Percentiles rank a stretch among this genome's conserved stretches.
Evolutionary conservation across 306 rosid genomes (phyloP).

Genomic region (Rosa chinensis): DNA sequence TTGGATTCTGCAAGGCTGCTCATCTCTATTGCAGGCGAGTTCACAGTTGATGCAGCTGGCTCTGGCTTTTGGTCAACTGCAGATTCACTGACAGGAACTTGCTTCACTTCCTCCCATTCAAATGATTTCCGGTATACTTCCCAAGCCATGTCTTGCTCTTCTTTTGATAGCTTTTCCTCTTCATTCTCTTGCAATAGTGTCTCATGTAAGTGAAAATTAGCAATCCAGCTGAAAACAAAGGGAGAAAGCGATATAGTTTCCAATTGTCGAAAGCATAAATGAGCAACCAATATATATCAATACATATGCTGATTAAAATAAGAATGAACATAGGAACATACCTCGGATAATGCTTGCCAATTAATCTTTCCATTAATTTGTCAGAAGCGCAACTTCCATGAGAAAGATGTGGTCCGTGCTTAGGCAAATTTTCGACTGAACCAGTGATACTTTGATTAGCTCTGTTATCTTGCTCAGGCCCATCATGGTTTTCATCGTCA

Average conservation of each 20-base stretch:
- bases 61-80: conserved; percentile 46
- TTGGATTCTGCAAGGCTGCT: conserved; percentile 28
- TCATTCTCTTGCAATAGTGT: conserved; percentile 88
- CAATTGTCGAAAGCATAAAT: neutral
- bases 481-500: conserved; percentile 86
- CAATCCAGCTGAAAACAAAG: conserved; percentile 70
- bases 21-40: conserved; percentile 32
- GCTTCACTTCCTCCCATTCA: conserved; percentile 93
- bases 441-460: conserved; percentile 34
- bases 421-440: conserved; percentile 41
- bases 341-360: conserved; percentile 80
- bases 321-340: conserved; percentile 25
- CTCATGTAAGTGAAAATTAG: conserved; percentile 85
- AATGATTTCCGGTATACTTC: conserved; percentile 73
- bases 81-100: conserved; percentile 53
- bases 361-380: conserved; percentile 85
- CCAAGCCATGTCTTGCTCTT: conserved; percentile 99
- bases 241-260: neutral
- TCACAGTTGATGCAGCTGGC: conserved; percentile 27
- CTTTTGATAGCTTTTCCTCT: conserved; percentile 90
- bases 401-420: conserved; percentile 54
- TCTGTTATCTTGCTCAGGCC: conserved; percentile 49
- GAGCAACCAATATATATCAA: conserved; percentile 5
- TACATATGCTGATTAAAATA: conserved; percentile 11
- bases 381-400: conserved; percentile 82